Evolutionary conservation across 768 basidiomycete species (phyloP).

Genomic region (Lactarius hengduanensis): DNA sequence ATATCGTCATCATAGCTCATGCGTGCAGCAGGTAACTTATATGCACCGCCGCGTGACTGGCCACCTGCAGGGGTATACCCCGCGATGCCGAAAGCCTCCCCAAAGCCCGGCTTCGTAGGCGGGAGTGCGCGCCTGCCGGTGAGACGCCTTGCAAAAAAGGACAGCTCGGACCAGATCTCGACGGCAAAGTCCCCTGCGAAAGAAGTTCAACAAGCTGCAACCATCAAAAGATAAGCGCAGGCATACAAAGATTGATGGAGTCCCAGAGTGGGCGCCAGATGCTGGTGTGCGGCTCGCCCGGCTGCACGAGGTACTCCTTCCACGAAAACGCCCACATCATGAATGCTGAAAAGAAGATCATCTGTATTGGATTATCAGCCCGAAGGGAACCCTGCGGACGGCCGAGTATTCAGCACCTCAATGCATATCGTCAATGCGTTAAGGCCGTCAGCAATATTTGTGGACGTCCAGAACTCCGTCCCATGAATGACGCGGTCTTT

Average conservation of each 20-base stretch:
- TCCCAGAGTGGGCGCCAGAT: slow-evolving; percentile 75
- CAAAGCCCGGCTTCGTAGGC: neutral
- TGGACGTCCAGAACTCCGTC: slow-evolving; percentile 79
- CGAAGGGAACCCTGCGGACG: slow-evolving; percentile 13
- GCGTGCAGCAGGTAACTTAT: neutral
- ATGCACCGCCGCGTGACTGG: slow-evolving; percentile 1
- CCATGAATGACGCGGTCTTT: slow-evolving; percentile 72
- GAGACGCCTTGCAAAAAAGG: slow-evolving; percentile 53
- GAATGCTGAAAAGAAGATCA: slow-evolving; percentile 73
- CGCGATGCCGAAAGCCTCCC: slow-evolving; percentile 24
- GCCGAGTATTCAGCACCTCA: slow-evolving; percentile 52
- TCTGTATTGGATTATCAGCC: slow-evolving; percentile 43
- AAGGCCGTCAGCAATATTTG: slow-evolving; percentile 82
- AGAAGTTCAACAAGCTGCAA: neutral
- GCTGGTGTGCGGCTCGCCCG: slow-evolving; percentile 47
- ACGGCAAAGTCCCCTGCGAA: slow-evolving; percentile 56
- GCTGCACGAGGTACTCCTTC: slow-evolving; percentile 55
- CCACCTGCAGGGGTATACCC: neutral
- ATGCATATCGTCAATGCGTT: slow-evolving; percentile 80
- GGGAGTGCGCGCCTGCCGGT: slow-evolving; percentile 33
- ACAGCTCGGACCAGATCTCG: slow-evolving; percentile 64
- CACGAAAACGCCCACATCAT: slow-evolving; percentile 86
- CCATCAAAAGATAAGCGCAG: neutral
- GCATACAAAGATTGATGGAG: slow-evolving; percentile 49
- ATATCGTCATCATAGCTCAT: slow-evolving; percentile 22